These are phyloP conservation scores for Megacollybia marginata DNA, from an alignment of 768 basidiomycete species.

Conservation along the genomic window DNA sequence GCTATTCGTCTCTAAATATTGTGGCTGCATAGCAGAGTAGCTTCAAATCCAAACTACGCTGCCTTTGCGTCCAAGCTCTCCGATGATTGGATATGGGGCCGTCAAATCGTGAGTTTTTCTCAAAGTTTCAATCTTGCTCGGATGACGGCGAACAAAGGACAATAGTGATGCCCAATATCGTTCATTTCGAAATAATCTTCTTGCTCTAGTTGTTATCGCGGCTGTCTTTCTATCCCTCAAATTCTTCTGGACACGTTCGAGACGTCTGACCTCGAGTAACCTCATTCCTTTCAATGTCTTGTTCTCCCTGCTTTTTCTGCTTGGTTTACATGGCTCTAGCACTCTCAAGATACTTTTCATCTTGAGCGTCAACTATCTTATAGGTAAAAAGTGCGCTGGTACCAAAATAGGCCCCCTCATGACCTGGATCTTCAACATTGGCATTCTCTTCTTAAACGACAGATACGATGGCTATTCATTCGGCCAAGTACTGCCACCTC, in stretches of 20 bases:
- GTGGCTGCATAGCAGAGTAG: conserved; percentile 25
- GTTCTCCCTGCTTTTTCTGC: conserved; percentile 59
- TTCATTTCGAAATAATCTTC: conserved; percentile 75
- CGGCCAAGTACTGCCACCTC: conserved; percentile 40
- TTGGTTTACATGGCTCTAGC: conserved; percentile 76
- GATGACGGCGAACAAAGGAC: conserved; percentile 50
- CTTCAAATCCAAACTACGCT: conserved; percentile 66
- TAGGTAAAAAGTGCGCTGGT: conserved; percentile 40
- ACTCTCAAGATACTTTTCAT: conserved; percentile 72
- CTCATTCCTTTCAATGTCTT: conserved; percentile 51
- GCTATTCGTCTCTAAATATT: not conserved
- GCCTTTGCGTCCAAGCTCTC: conserved; percentile 52
- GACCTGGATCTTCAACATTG: conserved; percentile 75
- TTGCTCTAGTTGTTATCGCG: conserved; percentile 44
- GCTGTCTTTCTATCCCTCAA: conserved; percentile 51
- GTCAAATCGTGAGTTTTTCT: conserved; percentile 56
- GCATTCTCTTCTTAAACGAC: conserved; percentile 73
- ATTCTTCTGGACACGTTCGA: conserved; percentile 29
- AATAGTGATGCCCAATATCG: conserved; percentile 90
- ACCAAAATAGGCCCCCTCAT: conserved; percentile 40
- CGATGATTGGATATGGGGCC: conserved; percentile 76
- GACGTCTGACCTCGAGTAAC: conserved; percentile 12
- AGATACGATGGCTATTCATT: conserved; percentile 67
- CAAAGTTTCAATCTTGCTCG: not conserved
- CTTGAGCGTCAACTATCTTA: conserved; percentile 58